These are phyloP conservation scores for Candida albicans DNA, from an alignment of 1,139 yeast genomes.

Conservation along the genomic window DNA sequence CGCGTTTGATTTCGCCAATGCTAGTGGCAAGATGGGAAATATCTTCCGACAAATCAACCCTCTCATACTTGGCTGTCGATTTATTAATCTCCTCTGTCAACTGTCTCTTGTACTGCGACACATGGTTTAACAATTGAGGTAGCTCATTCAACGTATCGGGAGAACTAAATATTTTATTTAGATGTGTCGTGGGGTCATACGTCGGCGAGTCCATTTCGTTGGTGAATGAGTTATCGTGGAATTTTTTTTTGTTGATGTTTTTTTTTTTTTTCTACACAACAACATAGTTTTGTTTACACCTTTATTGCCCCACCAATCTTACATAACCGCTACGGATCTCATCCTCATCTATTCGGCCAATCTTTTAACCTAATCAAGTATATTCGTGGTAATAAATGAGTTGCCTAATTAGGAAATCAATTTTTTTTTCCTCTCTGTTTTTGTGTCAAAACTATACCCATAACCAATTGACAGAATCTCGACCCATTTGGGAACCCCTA, in stretches of 20 bases:
- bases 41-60: slow-evolving; percentile 7
- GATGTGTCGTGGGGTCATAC: slow-evolving; percentile 26
- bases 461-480: too few relatives aligned
- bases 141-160: slow-evolving; percentile 48
- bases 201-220: slow-evolving; percentile 16
- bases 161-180: slow-evolving; percentile 37
- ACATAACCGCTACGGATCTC: too few relatives aligned
- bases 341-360: too few relatives aligned
- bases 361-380: background rate
- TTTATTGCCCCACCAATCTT: too few relatives aligned
- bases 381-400: background rate
- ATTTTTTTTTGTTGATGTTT: slow-evolving; percentile 1
- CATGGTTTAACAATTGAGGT: slow-evolving; percentile 42
- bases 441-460: too few relatives aligned
- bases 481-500: too few relatives aligned
- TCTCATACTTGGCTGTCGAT: slow-evolving; percentile 4
- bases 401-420: background rate
- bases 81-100: slow-evolving; percentile 42
- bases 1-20: slow-evolving; percentile 22
- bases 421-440: too few relatives aligned
- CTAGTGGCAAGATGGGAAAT: slow-evolving; percentile 5
- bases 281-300: too few relatives aligned
- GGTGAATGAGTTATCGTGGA: background rate
- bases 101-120: slow-evolving; percentile 44
- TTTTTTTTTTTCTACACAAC: background rate